Evolutionary conservation across 495 filamentous ascomycete genomes (phyloP).

Genomic region (Xeromyces bisporus): DNA sequence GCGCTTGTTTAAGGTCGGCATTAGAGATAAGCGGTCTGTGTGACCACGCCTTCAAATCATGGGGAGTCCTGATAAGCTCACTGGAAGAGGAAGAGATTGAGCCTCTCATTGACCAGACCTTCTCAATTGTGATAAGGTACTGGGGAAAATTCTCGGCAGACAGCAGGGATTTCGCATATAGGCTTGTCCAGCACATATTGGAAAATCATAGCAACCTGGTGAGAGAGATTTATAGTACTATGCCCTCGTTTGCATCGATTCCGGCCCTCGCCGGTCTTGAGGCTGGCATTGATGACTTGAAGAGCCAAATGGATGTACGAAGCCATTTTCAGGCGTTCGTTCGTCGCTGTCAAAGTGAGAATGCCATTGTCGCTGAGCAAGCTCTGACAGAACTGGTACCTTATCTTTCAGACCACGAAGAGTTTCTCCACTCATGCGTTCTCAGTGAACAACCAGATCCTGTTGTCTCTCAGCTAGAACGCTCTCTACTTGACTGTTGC

Average conservation of each 20-base stretch:
- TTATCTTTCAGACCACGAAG: conserved; percentile 57
- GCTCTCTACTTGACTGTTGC: conserved; percentile 67
- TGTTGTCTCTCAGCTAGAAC: conserved; percentile 50
- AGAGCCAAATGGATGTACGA: conserved; percentile 39
- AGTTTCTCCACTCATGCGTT: conserved; percentile 65
- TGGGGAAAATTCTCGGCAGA: conserved; percentile 50
- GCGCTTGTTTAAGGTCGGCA: conserved; percentile 74
- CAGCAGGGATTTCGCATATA: conserved; percentile 38
- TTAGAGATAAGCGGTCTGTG: conserved; percentile 55
- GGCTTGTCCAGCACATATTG: conserved; percentile 48
- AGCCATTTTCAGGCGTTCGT: conserved; percentile 52
- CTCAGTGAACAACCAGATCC: conserved; percentile 72
- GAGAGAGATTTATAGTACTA: conserved; percentile 43
- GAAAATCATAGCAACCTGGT: conserved; percentile 41
- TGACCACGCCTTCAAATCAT: conserved; percentile 63
- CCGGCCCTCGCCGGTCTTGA: conserved; percentile 49
- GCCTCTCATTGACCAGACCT: conserved; percentile 64
- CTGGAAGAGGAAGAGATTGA: conserved; percentile 65
- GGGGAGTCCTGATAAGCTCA: conserved; percentile 57
- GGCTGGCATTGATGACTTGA: conserved; percentile 42
- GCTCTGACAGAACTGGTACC: conserved; percentile 58
- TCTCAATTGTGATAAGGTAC: conserved; percentile 67
- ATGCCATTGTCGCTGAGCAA: conserved; percentile 61
- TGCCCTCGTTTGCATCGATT: conserved; percentile 68
- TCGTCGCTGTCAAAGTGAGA: conserved; percentile 62